These are phyloP conservation scores for Diversispora epigaea DNA, from an alignment of 192 early-diverging fungal species.

Conservation along the genomic window DNA sequence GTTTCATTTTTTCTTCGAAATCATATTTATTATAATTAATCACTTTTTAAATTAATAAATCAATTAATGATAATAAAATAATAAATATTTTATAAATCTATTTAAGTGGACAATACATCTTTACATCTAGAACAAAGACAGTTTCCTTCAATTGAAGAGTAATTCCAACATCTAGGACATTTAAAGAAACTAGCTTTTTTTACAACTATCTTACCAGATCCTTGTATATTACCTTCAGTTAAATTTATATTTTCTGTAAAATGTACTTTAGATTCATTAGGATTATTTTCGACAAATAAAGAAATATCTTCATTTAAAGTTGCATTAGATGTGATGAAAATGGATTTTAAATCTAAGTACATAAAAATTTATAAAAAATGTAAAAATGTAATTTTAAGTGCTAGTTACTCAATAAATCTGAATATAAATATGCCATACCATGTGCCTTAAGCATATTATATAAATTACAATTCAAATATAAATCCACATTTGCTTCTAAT, in stretches of 20 bases:
- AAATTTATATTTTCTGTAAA: constrained; percentile 27
- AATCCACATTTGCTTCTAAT: constrained; percentile 50
- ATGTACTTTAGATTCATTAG: constrained; percentile 22
- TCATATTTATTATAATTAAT: too few relatives aligned
- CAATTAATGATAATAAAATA: too few relatives aligned
- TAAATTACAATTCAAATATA: constrained; percentile 31
- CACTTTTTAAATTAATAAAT: too few relatives aligned
- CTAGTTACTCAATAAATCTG: background rate
- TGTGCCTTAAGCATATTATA: constrained; percentile 28
- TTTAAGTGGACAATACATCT: background rate
- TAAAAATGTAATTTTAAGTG: constrained; percentile 4
- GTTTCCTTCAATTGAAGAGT: constrained; percentile 47
- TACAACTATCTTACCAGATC: constrained; percentile 48
- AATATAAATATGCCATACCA: background rate
- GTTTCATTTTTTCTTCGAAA: too few relatives aligned
- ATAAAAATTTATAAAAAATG: constrained; percentile 23
- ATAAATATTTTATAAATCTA: too few relatives aligned
- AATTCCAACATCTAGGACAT: constrained; percentile 81
- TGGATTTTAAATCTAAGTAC: constrained; percentile 45
- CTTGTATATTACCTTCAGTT: constrained; percentile 24
- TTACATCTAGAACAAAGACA: constrained; percentile 63
- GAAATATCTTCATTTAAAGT: constrained; percentile 30
- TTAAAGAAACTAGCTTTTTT: constrained; percentile 57
- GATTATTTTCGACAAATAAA: background rate
- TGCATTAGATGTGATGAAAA: constrained; percentile 51